Evolutionary conservation across 2,329 filamentous ascomycete genomes (phyloP).

Genomic region (Fusarium equiseti): DNA sequence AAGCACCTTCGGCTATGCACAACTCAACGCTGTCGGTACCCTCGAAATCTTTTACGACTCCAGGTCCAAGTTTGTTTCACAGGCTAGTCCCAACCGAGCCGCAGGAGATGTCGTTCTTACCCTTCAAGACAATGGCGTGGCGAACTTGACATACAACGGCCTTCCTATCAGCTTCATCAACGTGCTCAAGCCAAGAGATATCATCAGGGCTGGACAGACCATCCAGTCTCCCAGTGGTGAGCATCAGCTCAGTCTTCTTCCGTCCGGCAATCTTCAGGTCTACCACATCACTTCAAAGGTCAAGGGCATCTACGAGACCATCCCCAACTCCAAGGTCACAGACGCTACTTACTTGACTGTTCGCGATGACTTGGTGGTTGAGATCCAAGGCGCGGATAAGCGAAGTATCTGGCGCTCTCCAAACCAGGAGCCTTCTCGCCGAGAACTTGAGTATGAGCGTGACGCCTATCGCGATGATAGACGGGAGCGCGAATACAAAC

Average conservation of each 20-base stretch:
- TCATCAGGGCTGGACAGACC: not conserved
- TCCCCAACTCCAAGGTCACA: not conserved
- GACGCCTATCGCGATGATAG: not conserved
- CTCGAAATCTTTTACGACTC: not conserved
- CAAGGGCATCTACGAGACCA: not conserved
- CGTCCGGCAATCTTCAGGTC: not conserved
- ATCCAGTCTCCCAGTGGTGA: not conserved
- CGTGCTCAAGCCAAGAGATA: not conserved
- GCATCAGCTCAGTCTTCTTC: not conserved
- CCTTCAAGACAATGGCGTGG: accelerated
- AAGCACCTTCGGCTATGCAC: not conserved
- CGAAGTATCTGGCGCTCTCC: not conserved
- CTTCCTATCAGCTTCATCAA: not conserved
- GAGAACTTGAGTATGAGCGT: not conserved
- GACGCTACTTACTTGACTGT: not conserved
- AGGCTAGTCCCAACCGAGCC: accelerated
- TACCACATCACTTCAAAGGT: not conserved
- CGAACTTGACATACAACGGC: not conserved
- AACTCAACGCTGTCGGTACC: not conserved
- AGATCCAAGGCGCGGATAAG: not conserved
- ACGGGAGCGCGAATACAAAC: not conserved
- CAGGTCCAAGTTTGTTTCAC: not conserved
- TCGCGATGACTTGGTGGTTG: accelerated
- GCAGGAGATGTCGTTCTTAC: not conserved
- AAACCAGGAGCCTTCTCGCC: accelerated